Evolutionary conservation across 2,329 filamentous ascomycete species (phyloP).

Genomic region (Trichophyton equinum): DNA sequence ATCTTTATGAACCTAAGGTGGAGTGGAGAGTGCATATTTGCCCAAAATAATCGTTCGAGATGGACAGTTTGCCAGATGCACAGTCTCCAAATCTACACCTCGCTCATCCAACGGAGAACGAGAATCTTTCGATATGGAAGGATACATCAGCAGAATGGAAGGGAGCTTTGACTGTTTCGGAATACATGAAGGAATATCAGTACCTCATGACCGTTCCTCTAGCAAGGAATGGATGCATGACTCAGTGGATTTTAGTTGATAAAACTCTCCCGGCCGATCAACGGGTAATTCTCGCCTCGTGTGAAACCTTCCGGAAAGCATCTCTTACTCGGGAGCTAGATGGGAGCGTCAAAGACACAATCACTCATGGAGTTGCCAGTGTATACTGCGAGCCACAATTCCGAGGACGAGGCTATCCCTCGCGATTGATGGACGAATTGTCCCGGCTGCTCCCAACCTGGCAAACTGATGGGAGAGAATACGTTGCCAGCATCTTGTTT

Average conservation of each 20-base stretch:
- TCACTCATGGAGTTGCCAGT: constrained; percentile 18
- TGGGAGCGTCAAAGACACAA: constrained; percentile 20
- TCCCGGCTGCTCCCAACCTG: constrained; percentile 12
- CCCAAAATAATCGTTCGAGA: background rate
- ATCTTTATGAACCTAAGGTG: too few relatives aligned
- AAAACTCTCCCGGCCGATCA: constrained; percentile 24
- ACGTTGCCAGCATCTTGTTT: constrained; percentile 16
- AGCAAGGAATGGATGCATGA: constrained; percentile 46
- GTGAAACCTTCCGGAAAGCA: constrained; percentile 51
- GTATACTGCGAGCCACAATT: constrained; percentile 16
- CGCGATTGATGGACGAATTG: constrained; percentile 16
- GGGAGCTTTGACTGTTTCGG: constrained; percentile 39
- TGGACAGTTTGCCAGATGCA: constrained; percentile 9
- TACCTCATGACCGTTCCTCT: constrained; percentile 48
- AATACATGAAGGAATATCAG: constrained; percentile 49
- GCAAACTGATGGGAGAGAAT: constrained; percentile 8
- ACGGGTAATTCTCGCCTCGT: constrained; percentile 49
- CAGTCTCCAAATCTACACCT: constrained; percentile 26
- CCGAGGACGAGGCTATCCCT: constrained; percentile 16
- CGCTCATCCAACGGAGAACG: constrained; percentile 43
- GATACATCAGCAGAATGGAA: constrained; percentile 49
- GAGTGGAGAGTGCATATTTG: too few relatives aligned
- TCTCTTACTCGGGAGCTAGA: constrained; percentile 36
- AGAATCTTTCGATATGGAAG: constrained; percentile 44
- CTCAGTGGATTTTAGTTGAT: constrained; percentile 53